Evolutionary conservation across 2,329 filamentous ascomycete species (phyloP).

Genomic region (Neofusicoccum sp.): DNA sequence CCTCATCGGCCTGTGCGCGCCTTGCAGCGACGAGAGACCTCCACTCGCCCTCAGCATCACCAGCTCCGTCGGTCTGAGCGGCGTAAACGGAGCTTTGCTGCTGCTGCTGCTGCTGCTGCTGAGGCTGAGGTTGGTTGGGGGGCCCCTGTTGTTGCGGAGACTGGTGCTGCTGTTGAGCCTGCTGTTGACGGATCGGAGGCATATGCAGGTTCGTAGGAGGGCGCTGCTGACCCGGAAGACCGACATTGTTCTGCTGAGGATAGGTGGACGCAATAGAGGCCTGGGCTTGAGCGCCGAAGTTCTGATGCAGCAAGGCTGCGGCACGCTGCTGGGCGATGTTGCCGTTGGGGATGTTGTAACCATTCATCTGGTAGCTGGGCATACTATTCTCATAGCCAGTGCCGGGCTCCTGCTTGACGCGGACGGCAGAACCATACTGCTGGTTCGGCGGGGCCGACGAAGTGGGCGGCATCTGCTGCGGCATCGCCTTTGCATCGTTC

Average conservation of each 20-base stretch:
- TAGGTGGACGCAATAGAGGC: conserved; percentile 66
- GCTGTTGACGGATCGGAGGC: conserved; percentile 20
- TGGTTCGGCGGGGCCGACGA: conserved; percentile 21
- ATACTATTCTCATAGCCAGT: conserved; percentile 29
- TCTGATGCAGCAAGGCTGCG: conserved; percentile 50
- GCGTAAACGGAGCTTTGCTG: conserved; percentile 41
- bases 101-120: conserved; percentile 46
- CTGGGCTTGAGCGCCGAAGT: conserved; percentile 63
- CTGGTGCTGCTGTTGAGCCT: conserved; percentile 36
- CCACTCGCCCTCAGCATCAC: conserved; percentile 58
- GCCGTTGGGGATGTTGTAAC: conserved; percentile 34
- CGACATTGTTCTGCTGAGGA: conserved; percentile 27
- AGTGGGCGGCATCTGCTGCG: conserved; percentile 29
- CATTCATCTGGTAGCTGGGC: conserved; percentile 34
- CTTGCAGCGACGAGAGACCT: conserved; percentile 59
- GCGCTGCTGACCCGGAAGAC: conserved; percentile 24
- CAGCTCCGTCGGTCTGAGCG: conserved; percentile 74
- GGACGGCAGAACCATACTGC: conserved; percentile 31
- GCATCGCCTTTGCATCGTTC: conserved; percentile 37
- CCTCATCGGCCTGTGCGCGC: conserved; percentile 50
- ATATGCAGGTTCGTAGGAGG: conserved; percentile 16
- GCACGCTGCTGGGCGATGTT: conserved; percentile 56
- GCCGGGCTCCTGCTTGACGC: conserved; percentile 55
- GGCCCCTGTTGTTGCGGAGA: conserved; percentile 40
- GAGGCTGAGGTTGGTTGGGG: conserved; percentile 36